Conservation (phyloP, 345 rosid species). For the Lepidium didymum region DNA sequence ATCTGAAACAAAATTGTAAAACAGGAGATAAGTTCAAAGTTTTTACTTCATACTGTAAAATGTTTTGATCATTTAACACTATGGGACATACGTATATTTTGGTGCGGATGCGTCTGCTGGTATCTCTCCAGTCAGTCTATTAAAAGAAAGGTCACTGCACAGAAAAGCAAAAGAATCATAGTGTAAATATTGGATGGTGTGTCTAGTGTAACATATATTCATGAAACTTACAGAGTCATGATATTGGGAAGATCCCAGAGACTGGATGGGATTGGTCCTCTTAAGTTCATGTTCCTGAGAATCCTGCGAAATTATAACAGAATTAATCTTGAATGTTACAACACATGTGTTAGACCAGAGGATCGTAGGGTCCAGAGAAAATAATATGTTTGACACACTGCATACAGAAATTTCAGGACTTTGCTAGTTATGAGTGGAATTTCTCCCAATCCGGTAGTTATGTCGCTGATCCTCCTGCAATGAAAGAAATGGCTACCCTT, state of each 20-base stretch:
- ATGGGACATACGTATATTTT: constrained; percentile 13
- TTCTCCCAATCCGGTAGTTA: constrained; percentile 20
- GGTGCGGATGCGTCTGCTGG: constrained; percentile 17
- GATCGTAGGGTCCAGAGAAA: too few species aligned
- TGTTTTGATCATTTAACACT: neutral
- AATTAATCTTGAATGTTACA: neutral
- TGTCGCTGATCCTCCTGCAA: constrained; percentile 55
- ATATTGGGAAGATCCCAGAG: constrained; percentile 21
- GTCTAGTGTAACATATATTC: neutral
- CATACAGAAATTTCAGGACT: constrained; percentile 22
- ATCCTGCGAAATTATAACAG: constrained; percentile 12
- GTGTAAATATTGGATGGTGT: neutral
- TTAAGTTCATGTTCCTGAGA: constrained; percentile 22
- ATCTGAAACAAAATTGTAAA: constrained; percentile 1
- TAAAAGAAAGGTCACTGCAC: constrained; percentile 30
- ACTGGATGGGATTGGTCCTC: constrained; percentile 26
- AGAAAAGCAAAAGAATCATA: neutral
- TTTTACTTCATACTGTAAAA: neutral
- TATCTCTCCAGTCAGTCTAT: constrained; percentile 25
- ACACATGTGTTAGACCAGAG: neutral
- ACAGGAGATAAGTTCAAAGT: neutral
- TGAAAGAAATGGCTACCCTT: neutral
- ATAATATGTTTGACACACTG: neutral
- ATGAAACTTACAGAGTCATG: constrained; percentile 27
- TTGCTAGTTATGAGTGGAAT: constrained; percentile 38